Evolutionary conservation across 768 basidiomycete genomes (phyloP).

Genomic region (Tricholoma flavovirens): DNA sequence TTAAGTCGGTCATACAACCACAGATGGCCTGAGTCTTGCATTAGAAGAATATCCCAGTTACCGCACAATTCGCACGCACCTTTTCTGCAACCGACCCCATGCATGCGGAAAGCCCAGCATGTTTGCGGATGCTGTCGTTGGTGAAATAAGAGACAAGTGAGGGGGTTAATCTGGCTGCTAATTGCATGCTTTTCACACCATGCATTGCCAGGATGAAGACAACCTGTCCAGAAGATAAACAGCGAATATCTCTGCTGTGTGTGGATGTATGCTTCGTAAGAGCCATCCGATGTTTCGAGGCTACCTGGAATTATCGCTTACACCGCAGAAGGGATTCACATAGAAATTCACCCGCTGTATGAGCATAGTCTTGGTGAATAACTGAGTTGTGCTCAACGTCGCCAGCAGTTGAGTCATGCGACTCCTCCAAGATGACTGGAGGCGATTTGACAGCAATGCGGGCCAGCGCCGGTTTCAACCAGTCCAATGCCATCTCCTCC

Average conservation of each 20-base stretch:
- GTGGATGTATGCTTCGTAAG: constrained; percentile 64
- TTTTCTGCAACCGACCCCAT: constrained; percentile 88
- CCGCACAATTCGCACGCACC: constrained; percentile 31
- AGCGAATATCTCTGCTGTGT: constrained; percentile 62
- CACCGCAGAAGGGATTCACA: background rate
- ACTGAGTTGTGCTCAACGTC: constrained; percentile 92
- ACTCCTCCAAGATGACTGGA: constrained; percentile 72
- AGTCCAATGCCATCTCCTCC: constrained; percentile 65
- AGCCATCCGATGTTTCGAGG: constrained; percentile 57
- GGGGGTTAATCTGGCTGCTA: constrained; percentile 72
- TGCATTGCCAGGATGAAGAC: constrained; percentile 83
- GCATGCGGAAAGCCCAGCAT: constrained; percentile 58
- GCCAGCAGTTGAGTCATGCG: constrained; percentile 76
- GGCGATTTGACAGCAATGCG: constrained; percentile 87
- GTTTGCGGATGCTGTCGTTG: constrained; percentile 78
- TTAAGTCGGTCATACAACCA: constrained; percentile 67
- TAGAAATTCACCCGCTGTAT: constrained; percentile 45
- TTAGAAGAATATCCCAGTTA: constrained; percentile 6
- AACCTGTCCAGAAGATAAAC: constrained; percentile 74
- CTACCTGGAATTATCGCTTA: constrained; percentile 42
- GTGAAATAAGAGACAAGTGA: constrained; percentile 83
- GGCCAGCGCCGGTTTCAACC: constrained; percentile 70
- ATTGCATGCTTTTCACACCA: constrained; percentile 84
- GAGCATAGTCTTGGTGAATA: constrained; percentile 78
- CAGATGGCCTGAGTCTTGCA: constrained; percentile 59